A percentile compares a stretch with the other conserved stretches of the same genome.
Conservation (phyloP, 805 yeast species). For the Nakazawaea sp. region DNA sequence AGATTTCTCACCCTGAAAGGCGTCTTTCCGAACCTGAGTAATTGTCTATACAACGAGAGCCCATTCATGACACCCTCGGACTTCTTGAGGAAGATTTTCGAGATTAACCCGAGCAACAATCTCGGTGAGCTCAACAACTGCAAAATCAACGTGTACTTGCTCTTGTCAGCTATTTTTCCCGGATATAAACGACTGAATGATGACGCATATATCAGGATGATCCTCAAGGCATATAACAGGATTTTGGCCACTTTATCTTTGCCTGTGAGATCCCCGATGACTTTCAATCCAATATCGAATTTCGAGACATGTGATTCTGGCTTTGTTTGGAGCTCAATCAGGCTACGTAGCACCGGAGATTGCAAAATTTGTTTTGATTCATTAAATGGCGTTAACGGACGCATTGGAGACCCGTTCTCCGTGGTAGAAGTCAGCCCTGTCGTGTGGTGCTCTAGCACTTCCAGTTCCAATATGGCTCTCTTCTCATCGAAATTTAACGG, state of each 20-base stretch:
- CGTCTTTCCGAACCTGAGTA: conserved; percentile 62
- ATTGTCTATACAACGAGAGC: conserved; percentile 54
- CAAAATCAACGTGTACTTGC: conserved; percentile 17
- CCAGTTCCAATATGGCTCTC: too few species aligned
- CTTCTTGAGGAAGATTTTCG: conserved; percentile 32
- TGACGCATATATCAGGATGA: conserved; percentile 41
- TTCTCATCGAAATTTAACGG: too few species aligned
- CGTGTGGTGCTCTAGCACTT: too few species aligned
- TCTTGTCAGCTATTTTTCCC: conserved; percentile 9
- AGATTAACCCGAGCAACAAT: conserved; percentile 23
- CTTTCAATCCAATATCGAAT: conserved; percentile 42
- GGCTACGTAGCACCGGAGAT: too few species aligned
- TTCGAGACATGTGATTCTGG: conserved; percentile 14
- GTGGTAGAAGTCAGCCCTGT: too few species aligned
- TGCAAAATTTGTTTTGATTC: background rate
- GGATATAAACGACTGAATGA: conserved; percentile 13
- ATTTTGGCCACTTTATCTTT: conserved; percentile 68
- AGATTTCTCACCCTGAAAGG: conserved; percentile 48
- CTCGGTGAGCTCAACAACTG: conserved; percentile 23
- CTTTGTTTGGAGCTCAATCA: too few species aligned
- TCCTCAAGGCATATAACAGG: conserved; percentile 49
- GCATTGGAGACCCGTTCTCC: too few species aligned
- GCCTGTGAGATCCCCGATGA: conserved; percentile 53
- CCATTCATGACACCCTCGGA: conserved; percentile 38
- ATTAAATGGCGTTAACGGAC: too few species aligned